Percentiles rank a stretch among this genome's conserved stretches.
Conservation (phyloP, 345 rosid genomes). For the Hibiscus tridactylites region DNA sequence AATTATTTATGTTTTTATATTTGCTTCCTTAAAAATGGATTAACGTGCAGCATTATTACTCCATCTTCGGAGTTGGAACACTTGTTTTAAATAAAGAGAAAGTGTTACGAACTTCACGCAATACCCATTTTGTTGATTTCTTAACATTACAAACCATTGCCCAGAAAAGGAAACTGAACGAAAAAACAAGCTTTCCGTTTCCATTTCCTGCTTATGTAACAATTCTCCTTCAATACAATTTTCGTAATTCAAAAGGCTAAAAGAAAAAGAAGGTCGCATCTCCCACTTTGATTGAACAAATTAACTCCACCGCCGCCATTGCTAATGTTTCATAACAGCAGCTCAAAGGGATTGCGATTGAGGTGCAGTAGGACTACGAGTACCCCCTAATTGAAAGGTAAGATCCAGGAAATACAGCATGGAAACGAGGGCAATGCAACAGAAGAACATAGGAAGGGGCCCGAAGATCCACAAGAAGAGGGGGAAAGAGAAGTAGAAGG, state of each 20-base stretch:
- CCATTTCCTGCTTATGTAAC: not conserved
- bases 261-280: too few relatives aligned
- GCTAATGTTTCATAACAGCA: too few relatives aligned
- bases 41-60: not conserved
- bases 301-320: too few relatives aligned
- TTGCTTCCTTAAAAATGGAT: not conserved
- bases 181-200: not conserved
- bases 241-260: not conserved
- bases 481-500: slow-evolving; percentile 85
- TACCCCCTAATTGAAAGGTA: slow-evolving; percentile 22
- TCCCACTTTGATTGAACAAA: too few relatives aligned
- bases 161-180: not conserved
- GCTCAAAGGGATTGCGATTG: too few relatives aligned
- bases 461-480: slow-evolving; percentile 87
- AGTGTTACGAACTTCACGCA: not conserved
- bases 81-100: too few relatives aligned
- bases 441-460: slow-evolving; percentile 62
- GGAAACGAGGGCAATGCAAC: slow-evolving; percentile 47
- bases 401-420: slow-evolving; percentile 62
- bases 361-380: too few relatives aligned
- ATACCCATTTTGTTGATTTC: not conserved
- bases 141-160: not conserved
- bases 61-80: not conserved
- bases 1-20: too few relatives aligned
- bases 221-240: not conserved